Percentiles rank a stretch among this genome's conserved stretches.
Evolutionary conservation across 1,139 yeast species (phyloP).

Genomic region (Arxiozyma telluris): DNA sequence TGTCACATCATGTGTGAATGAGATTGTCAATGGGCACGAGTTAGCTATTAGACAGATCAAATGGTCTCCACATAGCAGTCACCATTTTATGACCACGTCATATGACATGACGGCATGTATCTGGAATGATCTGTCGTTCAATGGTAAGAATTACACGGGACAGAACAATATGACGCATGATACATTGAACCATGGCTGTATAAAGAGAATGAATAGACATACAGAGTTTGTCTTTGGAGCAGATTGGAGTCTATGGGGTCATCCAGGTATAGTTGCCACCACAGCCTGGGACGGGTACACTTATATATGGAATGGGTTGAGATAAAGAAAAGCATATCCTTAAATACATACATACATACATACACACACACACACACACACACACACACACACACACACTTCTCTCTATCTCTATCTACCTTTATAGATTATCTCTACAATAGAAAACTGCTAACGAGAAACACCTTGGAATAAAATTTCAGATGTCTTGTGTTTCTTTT

Average conservation of each 20-base stretch:
- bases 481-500: too few species aligned
- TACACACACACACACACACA: too few species aligned
- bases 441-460: too few species aligned
- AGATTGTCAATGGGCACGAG: constrained; percentile 69
- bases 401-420: too few species aligned
- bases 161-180: constrained; percentile 34
- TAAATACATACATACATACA: too few species aligned
- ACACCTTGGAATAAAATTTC: too few species aligned
- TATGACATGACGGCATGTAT: constrained; percentile 89
- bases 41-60: constrained; percentile 73
- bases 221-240: constrained; percentile 90
- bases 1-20: constrained; percentile 44
- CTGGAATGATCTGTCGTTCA: constrained; percentile 68
- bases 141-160: constrained; percentile 38
- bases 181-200: constrained; percentile 36
- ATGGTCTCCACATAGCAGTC: constrained; percentile 85
- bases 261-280: constrained; percentile 90
- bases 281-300: constrained; percentile 97
- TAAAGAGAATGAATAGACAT: constrained; percentile 59
- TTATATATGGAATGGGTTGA: constrained; percentile 71
- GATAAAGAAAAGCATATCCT: background rate
- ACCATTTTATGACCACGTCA: constrained; percentile 63
- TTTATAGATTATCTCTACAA: too few species aligned
- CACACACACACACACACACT: too few species aligned
- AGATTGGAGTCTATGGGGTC: constrained; percentile 95